A percentile compares a stretch with the other conserved stretches of the same genome.
Conservation (phyloP, 2,329 filamentous ascomycete genomes). For the Didymella keratinophila region DNA sequence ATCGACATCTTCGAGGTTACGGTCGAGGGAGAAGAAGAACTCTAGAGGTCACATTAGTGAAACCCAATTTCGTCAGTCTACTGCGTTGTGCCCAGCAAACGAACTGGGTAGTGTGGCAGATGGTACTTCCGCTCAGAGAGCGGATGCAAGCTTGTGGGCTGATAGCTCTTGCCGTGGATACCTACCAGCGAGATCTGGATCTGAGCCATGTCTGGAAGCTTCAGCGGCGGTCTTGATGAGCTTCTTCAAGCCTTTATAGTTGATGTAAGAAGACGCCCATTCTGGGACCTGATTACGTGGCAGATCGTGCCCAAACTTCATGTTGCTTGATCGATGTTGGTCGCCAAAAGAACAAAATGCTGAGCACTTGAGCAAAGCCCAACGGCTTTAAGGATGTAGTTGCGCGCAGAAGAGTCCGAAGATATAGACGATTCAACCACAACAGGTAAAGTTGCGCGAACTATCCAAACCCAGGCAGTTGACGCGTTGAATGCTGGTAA, state of each 20-base stretch:
- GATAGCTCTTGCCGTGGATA: not conserved
- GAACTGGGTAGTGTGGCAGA: not conserved
- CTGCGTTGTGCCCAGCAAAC: not conserved
- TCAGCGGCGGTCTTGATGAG: constrained; percentile 83
- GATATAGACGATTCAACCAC: constrained; percentile 21
- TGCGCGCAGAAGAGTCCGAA: constrained; percentile 24
- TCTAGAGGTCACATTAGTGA: constrained; percentile 62
- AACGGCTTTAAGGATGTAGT: not conserved
- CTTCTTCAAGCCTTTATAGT: constrained; percentile 94
- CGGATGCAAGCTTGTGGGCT: not conserved
- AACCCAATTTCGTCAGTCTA: not conserved
- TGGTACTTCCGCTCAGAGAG: not conserved
- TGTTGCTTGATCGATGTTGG: constrained; percentile 26
- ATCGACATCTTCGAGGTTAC: constrained; percentile 96
- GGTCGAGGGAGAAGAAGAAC: constrained; percentile 96
- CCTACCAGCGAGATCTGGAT: constrained; percentile 91
- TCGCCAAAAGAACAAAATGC: constrained; percentile 2
- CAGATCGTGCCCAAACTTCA: constrained; percentile 65
- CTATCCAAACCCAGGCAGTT: constrained; percentile 30
- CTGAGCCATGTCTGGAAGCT: constrained; percentile 71
- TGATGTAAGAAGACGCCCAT: constrained; percentile 84
- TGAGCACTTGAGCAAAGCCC: constrained; percentile 9
- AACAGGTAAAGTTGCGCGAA: constrained; percentile 19
- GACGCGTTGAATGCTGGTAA: constrained; percentile 30
- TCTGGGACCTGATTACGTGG: constrained; percentile 85